Percentiles rank a stretch among this genome's conserved stretches.
phyloP scores from a whole-genome alignment of 352 stramenopile genomes.

The Globisporangium rhizosaccharum region DNA sequence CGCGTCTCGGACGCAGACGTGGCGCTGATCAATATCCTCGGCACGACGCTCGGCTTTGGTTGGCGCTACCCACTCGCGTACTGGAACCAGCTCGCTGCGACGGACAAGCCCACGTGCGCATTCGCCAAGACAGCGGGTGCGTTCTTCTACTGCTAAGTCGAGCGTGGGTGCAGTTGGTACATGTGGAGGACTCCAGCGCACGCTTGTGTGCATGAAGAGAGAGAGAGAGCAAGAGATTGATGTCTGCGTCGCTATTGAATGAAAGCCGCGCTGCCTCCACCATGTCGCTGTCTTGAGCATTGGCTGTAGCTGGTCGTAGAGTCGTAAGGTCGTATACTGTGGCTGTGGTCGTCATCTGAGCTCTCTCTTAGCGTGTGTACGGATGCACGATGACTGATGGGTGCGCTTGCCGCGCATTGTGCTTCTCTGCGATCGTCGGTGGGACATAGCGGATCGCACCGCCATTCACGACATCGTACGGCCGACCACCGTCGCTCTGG shows the following conservation, averaged over 20 bases:
- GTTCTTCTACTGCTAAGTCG: constrained; percentile 14
- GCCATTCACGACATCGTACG: constrained; percentile 69
- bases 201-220: too few species aligned
- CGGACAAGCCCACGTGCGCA: constrained; percentile 1
- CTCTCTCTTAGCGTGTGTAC: constrained; percentile 35
- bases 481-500: constrained; percentile 46
- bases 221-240: too few species aligned
- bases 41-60: constrained; percentile 12
- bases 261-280: too few species aligned
- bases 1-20: background rate
- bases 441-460: constrained; percentile 44
- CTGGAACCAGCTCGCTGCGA: constrained; percentile 8
- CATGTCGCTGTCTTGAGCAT: too few species aligned
- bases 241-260: too few species aligned
- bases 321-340: too few species aligned
- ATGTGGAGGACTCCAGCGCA: too few species aligned
- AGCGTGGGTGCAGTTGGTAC: background rate
- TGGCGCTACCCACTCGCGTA: constrained; percentile 14
- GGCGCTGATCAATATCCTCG: background rate
- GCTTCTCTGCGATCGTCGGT: constrained; percentile 64
- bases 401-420: constrained; percentile 54
- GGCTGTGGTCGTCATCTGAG: too few species aligned
- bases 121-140: constrained; percentile 1
- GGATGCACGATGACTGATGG: constrained; percentile 62
- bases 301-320: too few species aligned